A percentile compares a stretch with the other conserved stretches of the same genome.
Conservation (phyloP, 2,329 filamentous ascomycete genomes). For the Fusarium newnesense region DNA sequence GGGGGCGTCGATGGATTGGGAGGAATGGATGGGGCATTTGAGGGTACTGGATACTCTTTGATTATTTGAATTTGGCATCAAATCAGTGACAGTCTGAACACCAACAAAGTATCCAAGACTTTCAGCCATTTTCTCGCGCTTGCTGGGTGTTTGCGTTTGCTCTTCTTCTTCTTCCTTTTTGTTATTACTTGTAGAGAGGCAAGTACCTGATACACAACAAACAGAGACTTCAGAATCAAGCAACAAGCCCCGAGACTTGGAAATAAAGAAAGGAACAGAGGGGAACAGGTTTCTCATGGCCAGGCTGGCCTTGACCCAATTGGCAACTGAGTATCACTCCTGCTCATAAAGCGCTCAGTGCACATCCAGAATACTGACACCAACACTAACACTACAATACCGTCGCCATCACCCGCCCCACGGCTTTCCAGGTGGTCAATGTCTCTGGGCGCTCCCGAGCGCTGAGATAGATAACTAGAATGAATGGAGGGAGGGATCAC, state of each 20-base stretch:
- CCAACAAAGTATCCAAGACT: slow-evolving; percentile 14
- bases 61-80: background rate
- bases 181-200: background rate
- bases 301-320: background rate
- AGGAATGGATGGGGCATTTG: slow-evolving; percentile 18
- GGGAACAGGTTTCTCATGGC: slow-evolving; percentile 11
- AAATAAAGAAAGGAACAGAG: slow-evolving; percentile 8
- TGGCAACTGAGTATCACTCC: slow-evolving; percentile 5
- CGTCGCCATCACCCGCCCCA: slow-evolving; percentile 2
- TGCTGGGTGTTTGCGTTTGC: slow-evolving; percentile 20
- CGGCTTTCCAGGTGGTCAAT: slow-evolving; percentile 17
- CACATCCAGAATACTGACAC: background rate
- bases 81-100: background rate
- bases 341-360: slow-evolving; percentile 18
- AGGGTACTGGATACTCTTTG: slow-evolving; percentile 16
- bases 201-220: slow-evolving; percentile 23
- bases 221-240: background rate
- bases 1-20: slow-evolving; percentile 28
- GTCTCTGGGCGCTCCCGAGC: slow-evolving; percentile 36
- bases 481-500: slow-evolving; percentile 17
- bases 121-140: slow-evolving; percentile 12
- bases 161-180: background rate
- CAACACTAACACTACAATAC: background rate
- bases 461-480: slow-evolving; percentile 22
- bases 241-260: background rate